These are phyloP conservation scores for Peterozyma toletana DNA, from an alignment of 805 yeast genomes.

Conservation along the genomic window DNA sequence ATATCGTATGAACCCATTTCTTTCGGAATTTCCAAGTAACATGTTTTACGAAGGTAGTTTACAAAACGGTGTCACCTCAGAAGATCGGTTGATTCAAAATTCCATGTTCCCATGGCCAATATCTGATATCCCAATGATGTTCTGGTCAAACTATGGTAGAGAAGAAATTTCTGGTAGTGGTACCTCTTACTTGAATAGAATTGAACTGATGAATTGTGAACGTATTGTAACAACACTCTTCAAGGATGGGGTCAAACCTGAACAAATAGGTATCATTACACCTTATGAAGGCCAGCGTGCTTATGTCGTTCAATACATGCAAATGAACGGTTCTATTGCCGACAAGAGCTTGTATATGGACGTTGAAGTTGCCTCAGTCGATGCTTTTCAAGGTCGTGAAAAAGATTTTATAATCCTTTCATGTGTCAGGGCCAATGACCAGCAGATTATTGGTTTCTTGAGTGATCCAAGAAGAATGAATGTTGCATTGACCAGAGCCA, in stretches of 20 bases:
- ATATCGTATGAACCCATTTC: conserved; percentile 88
- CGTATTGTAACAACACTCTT: conserved; percentile 66
- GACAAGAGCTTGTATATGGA: conserved; percentile 58
- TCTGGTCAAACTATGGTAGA: conserved; percentile 84
- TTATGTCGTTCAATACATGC: conserved; percentile 72
- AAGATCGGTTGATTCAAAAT: conserved; percentile 49
- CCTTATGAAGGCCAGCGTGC: conserved; percentile 95
- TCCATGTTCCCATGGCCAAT: conserved; percentile 90
- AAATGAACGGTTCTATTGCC: conserved; percentile 53
- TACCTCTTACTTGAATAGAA: conserved; percentile 73
- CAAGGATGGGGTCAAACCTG: conserved; percentile 69
- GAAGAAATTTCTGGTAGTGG: conserved; percentile 85
- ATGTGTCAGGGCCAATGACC: conserved; percentile 61
- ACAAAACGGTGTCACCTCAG: conserved; percentile 85
- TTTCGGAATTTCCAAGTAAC: conserved; percentile 83
- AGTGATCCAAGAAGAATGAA: conserved; percentile 81
- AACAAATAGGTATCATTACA: conserved; percentile 86
- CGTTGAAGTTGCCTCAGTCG: conserved; percentile 82
- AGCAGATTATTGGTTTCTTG: conserved; percentile 72
- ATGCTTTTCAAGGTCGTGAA: conserved; percentile 56
- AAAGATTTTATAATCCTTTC: conserved; percentile 44
- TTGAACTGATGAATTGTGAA: conserved; percentile 87
- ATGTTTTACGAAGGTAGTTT: conserved; percentile 89
- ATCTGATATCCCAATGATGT: conserved; percentile 83
- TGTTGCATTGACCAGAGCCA: conserved; percentile 86